phyloP scores from a whole-genome alignment of 768 basidiomycete genomes.

The Porpolomopsis calyptriformis region DNA sequence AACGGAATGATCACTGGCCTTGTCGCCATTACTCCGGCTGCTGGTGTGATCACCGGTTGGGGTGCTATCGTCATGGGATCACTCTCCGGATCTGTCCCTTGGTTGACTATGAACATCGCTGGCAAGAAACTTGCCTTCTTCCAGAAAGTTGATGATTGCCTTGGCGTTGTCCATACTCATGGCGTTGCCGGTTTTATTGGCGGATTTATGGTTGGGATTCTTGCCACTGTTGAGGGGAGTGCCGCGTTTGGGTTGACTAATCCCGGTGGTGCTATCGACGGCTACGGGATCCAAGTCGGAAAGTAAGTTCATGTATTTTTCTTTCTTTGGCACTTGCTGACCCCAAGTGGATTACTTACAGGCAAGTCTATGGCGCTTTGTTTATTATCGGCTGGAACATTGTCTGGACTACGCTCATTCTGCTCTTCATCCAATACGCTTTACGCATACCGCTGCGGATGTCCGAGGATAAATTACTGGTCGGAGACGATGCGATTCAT shows the following conservation, averaged over 20 bases:
- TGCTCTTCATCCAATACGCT: constrained; percentile 1
- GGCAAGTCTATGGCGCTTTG: constrained; percentile 2
- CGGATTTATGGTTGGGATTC: constrained; percentile 5
- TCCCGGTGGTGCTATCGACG: constrained; percentile 4
- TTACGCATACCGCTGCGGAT: constrained; percentile 1
- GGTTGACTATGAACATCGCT: constrained; percentile 4
- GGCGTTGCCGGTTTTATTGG: constrained; percentile 1
- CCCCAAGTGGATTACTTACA: background rate
- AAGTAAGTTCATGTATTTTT: constrained; percentile 4
- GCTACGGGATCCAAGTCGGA: background rate
- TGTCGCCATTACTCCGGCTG: constrained; percentile 7
- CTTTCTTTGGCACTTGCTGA: background rate
- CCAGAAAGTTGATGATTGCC: constrained; percentile 5
- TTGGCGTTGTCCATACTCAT: constrained; percentile 7
- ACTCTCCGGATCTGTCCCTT: constrained; percentile 4
- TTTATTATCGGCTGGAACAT: constrained; percentile 3
- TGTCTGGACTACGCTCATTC: constrained; percentile 1
- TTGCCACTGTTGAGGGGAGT: constrained; percentile 1
- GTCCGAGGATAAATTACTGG: background rate
- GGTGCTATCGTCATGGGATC: constrained; percentile 7
- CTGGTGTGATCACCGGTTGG: constrained; percentile 7
- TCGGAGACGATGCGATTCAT: constrained; percentile 3
- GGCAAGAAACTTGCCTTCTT: constrained; percentile 1
- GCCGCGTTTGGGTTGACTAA: constrained; percentile 2
- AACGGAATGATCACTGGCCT: constrained; percentile 7